Evolutionary conservation across 148 eudicot species (phyloP), one percentile per base, ranked within the genome.

Genomic region (Agrostemma githago): DNA sequence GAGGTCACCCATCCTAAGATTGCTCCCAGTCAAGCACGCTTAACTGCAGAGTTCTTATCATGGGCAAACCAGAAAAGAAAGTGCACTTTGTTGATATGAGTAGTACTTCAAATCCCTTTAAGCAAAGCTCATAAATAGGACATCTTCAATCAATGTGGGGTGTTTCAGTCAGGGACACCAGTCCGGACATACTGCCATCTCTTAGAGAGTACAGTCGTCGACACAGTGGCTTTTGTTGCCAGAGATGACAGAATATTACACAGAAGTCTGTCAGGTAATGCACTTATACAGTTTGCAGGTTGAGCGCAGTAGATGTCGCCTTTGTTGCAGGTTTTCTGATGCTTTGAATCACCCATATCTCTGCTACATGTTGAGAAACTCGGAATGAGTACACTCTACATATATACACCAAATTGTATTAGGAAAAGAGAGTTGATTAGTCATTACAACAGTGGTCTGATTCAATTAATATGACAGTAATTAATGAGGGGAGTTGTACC

Each of bases 111-210:
- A n/a, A n/a, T n/a, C n/a, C n/a, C n/a, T n/a, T n/a, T n/a, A n/a
- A n/a, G n/a, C n/a, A n/a, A n/a, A n/a, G n/a, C n/a, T n/a, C n/a
- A n/a, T n/a, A n/a, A n/a, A n/a, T n/a, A n/a, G n/a, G n/a, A n/a
- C n/a, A n/a, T n/a, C n/a, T n/a, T n/a, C n/a, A n/a, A n/a, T n/a
- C n/a, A n/a, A n/a, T n/a, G n/a, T n/a, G n/a, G n/a, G n/a, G n/a
- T n/a, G n/a, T n/a, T n/a, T n/a, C n/a, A n/a, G n/a, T n/a, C n/a
- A n/a, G n/a, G 41, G 37, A 46, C 16, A 41, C 17, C 41, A 3
- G 56, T 73, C 76, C 76, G 62, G 11, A 62, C 15, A 16, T 44
- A 62, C 38, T 34, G 26, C 76, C 68, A 72, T 15, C 51, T 39
- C 15, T 41, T 41, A 4, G 75, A 72, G 34, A 72, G 61, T 7